phyloP scores from a whole-genome alignment of 805 yeast species.

The Zygoascus tannicola region DNA sequence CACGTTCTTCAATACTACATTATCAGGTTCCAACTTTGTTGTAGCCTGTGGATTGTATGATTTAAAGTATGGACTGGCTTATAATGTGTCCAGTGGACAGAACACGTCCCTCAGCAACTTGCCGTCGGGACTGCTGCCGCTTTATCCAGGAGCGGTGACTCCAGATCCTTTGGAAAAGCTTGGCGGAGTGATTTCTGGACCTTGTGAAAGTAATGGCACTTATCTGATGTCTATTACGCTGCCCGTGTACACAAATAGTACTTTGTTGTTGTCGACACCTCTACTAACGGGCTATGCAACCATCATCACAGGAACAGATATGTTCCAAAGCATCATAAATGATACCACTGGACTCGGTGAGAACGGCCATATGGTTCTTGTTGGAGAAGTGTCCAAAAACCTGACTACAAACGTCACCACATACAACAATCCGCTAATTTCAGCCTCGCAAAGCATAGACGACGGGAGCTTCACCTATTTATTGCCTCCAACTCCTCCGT shows the following conservation, averaged over 20 bases:
- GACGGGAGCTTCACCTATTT: constrained; percentile 13
- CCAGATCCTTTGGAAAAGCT: constrained; percentile 37
- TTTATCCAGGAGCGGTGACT: constrained; percentile 37
- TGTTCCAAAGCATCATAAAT: constrained; percentile 33
- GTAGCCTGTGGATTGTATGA: constrained; percentile 59
- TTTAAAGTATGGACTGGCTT: constrained; percentile 40
- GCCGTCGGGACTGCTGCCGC: constrained; percentile 37
- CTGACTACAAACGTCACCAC: too few species aligned
- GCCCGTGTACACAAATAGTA: constrained; percentile 66
- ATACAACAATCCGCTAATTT: too few species aligned
- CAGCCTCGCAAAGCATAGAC: too few species aligned
- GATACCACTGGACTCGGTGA: constrained; percentile 35
- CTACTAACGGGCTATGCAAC: constrained; percentile 64
- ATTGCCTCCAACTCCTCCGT: constrained; percentile 27
- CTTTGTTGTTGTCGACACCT: constrained; percentile 51
- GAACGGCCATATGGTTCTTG: constrained; percentile 17
- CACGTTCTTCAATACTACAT: constrained; percentile 47
- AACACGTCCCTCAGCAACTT: constrained; percentile 23
- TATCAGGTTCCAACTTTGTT: constrained; percentile 41
- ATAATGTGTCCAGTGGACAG: constrained; percentile 17
- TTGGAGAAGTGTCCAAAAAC: constrained; percentile 12
- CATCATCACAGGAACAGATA: constrained; percentile 41
- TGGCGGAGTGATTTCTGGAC: constrained; percentile 56
- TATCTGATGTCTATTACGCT: constrained; percentile 62
- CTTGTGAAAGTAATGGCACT: constrained; percentile 37